Conservation (phyloP, 768 basidiomycete species). For the Suillus luteus region DNA sequence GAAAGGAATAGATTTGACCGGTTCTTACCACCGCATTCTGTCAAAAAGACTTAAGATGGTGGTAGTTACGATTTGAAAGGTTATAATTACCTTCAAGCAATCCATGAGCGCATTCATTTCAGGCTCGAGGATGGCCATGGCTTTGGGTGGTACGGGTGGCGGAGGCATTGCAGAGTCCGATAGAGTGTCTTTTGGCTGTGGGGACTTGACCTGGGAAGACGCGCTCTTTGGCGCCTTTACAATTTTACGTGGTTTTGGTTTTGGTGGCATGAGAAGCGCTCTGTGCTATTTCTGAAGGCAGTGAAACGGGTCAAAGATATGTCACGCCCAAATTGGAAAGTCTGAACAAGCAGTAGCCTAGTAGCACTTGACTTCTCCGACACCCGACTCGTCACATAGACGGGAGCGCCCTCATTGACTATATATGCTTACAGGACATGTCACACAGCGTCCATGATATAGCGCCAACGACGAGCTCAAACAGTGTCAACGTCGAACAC, state of each 20-base stretch:
- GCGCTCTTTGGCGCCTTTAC: constrained; percentile 26
- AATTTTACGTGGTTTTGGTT: constrained; percentile 39
- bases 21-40: constrained; percentile 70
- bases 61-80: not conserved
- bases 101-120: constrained; percentile 60
- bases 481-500: constrained; percentile 7
- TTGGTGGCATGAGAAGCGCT: constrained; percentile 43
- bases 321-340: constrained; percentile 3
- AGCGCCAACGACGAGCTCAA: constrained; percentile 12
- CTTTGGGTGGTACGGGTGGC: constrained; percentile 45
- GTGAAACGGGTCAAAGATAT: constrained; percentile 7
- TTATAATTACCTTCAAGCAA: constrained; percentile 54
- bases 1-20: constrained; percentile 70
- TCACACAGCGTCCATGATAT: constrained; percentile 21
- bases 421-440: constrained; percentile 20
- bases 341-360: not conserved
- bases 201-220: constrained; percentile 16
- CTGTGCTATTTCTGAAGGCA: not conserved
- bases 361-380: not conserved
- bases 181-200: constrained; percentile 36
- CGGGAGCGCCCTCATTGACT: not conserved
- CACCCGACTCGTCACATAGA: constrained; percentile 8
- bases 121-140: constrained; percentile 53
- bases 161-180: constrained; percentile 51
- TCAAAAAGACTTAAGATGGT: constrained; percentile 9